A percentile compares a stretch with the other conserved stretches of the same genome.
These are phyloP conservation scores for Calonectria crousiana DNA, from an alignment of 2,329 filamentous ascomycete genomes.

Conservation along the genomic window DNA sequence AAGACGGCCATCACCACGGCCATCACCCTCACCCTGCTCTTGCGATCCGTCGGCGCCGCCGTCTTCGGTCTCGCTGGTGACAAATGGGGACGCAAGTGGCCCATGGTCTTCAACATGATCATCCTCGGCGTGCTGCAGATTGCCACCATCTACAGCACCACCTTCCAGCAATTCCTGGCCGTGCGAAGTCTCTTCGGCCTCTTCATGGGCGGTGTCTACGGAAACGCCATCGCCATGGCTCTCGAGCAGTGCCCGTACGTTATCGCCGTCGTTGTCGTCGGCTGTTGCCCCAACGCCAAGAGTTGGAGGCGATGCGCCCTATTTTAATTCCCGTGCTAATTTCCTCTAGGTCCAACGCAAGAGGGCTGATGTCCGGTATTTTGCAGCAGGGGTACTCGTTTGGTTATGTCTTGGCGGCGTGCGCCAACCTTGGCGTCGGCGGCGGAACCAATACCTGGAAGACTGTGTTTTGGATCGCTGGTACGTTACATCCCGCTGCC, in stretches of 20 bases:
- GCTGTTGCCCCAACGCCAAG: slow-evolving; percentile 1
- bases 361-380: slow-evolving; percentile 85
- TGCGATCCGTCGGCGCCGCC: slow-evolving; percentile 81
- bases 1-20: slow-evolving; percentile 79
- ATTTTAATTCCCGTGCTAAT: slow-evolving; percentile 35
- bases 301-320: slow-evolving; percentile 30
- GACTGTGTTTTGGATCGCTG: slow-evolving; percentile 79
- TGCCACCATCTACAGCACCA: slow-evolving; percentile 81
- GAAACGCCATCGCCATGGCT: slow-evolving; percentile 83
- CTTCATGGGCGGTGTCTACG: slow-evolving; percentile 86
- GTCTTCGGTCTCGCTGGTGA: slow-evolving; percentile 83
- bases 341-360: slow-evolving; percentile 66
- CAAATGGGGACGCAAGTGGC: slow-evolving; percentile 85
- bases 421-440: slow-evolving; percentile 80
- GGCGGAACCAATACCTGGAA: slow-evolving; percentile 76
- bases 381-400: slow-evolving; percentile 86
- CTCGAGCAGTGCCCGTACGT: slow-evolving; percentile 78
- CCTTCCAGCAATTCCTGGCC: slow-evolving; percentile 80
- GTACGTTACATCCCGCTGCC: slow-evolving; percentile 37
- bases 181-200: slow-evolving; percentile 80
- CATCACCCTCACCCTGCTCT: slow-evolving; percentile 80
- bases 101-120: slow-evolving; percentile 85
- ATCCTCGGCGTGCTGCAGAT: slow-evolving; percentile 76
- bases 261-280: background rate
- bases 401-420: slow-evolving; percentile 83